These are phyloP conservation scores for Naganishia albida DNA, from an alignment of 1,284 basidiomycete genomes.

Conservation along the genomic window DNA sequence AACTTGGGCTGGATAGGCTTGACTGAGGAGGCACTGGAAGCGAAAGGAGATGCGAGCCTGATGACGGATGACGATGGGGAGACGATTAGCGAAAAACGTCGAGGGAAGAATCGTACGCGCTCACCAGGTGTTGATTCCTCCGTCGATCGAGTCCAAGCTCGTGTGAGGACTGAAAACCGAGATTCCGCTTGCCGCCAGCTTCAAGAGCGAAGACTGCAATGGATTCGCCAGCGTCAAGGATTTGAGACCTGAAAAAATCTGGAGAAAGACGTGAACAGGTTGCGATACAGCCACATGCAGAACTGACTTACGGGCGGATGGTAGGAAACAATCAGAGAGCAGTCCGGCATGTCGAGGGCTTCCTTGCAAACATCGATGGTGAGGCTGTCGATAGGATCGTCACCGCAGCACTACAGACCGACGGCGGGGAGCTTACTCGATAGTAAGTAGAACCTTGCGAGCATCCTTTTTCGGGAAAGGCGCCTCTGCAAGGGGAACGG, in stretches of 20 bases:
- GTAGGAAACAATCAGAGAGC: slow-evolving; percentile 75
- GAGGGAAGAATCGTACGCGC: slow-evolving; percentile 30
- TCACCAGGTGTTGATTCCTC: slow-evolving; percentile 80
- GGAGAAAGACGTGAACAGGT: not conserved
- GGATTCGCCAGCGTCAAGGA: slow-evolving; percentile 71
- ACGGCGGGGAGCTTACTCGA: slow-evolving; percentile 64
- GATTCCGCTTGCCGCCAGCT: slow-evolving; percentile 75
- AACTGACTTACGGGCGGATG: slow-evolving; percentile 66
- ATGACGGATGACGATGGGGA: no score
- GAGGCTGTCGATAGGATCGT: slow-evolving; percentile 58
- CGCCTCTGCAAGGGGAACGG: slow-evolving; percentile 62
- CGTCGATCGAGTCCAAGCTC: slow-evolving; percentile 74
- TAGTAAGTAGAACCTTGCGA: slow-evolving; percentile 74
- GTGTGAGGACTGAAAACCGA: slow-evolving; percentile 87
- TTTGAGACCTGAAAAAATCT: slow-evolving; percentile 77
- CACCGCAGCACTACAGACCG: no score
- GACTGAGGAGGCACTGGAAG: slow-evolving; percentile 1
- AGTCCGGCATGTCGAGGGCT: slow-evolving; percentile 63
- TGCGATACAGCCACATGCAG: no score
- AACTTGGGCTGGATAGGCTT: slow-evolving; percentile 32
- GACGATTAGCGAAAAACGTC: not conserved
- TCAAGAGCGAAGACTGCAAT: slow-evolving; percentile 76
- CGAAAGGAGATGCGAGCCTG: slow-evolving; percentile 49
- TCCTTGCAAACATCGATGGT: slow-evolving; percentile 76
- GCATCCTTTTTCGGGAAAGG: slow-evolving; percentile 63